These are phyloP conservation scores for Nakaseomyces kungkrabaensis DNA, from an alignment of 1,139 yeast species.

Conservation along the genomic window DNA sequence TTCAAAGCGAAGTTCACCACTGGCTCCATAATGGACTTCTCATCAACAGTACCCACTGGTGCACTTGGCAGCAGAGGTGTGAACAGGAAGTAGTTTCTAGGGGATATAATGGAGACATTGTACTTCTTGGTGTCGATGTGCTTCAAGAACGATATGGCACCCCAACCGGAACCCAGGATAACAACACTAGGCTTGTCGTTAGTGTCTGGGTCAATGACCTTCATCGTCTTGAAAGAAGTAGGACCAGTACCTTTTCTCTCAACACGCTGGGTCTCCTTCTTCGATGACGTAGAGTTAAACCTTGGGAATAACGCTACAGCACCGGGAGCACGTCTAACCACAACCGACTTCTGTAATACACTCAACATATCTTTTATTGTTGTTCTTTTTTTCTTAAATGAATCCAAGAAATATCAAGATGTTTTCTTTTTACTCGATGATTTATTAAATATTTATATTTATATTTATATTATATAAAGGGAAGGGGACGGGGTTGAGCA, in stretches of 20 bases:
- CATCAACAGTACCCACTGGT: slow-evolving; percentile 90
- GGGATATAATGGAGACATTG: slow-evolving; percentile 84
- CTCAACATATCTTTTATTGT: neutral
- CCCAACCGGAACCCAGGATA: slow-evolving; percentile 93
- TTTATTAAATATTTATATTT: no score
- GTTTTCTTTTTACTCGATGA: no score
- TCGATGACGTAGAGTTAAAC: slow-evolving; percentile 2
- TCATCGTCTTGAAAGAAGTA: slow-evolving; percentile 33
- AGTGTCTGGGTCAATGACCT: slow-evolving; percentile 28
- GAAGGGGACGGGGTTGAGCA: no score
- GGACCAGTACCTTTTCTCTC: slow-evolving; percentile 26
- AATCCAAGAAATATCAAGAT: no score
- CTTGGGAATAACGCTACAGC: slow-evolving; percentile 3
- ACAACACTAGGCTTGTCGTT: slow-evolving; percentile 39
- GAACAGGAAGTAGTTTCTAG: slow-evolving; percentile 88
- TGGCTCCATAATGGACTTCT: slow-evolving; percentile 85
- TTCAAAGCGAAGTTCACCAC: slow-evolving; percentile 69
- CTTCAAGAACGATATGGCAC: slow-evolving; percentile 74
- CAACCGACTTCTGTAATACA: neutral
- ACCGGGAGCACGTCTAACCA: slow-evolving; percentile 2
- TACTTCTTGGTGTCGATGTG: slow-evolving; percentile 79
- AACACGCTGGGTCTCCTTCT: slow-evolving; percentile 6
- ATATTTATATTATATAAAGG: no score
- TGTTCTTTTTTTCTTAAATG: neutral
- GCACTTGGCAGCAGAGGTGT: slow-evolving; percentile 90